These are phyloP conservation scores for Carnegiea gigantea DNA, from an alignment of 179 eudicot genomes.

Conservation along the genomic window DNA sequence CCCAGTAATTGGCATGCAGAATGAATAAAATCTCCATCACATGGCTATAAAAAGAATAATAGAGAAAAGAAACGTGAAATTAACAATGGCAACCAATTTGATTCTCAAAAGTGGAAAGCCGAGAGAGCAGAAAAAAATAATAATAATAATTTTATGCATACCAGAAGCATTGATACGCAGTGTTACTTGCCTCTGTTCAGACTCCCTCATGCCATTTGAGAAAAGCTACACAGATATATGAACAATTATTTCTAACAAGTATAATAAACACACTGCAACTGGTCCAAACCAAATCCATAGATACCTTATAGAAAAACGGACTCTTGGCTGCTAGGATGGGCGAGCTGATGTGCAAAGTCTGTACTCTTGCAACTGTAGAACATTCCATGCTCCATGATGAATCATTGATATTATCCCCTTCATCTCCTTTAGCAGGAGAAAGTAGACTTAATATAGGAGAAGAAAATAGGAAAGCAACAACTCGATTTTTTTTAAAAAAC, in stretches of 20 bases:
- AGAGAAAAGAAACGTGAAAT: not conserved
- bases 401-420: slow-evolving; percentile 68
- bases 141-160: slow-evolving; percentile 24
- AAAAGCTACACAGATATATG: slow-evolving; percentile 54
- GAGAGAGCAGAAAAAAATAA: slow-evolving; percentile 3
- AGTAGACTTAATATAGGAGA: not conserved
- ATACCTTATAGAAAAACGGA: slow-evolving; percentile 93
- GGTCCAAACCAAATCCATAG: not conserved
- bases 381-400: slow-evolving; percentile 81
- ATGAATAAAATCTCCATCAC: not conserved
- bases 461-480: not conserved
- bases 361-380: slow-evolving; percentile 61
- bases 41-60: not conserved
- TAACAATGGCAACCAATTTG: not conserved
- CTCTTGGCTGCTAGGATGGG: slow-evolving; percentile 98
- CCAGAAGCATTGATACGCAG: slow-evolving; percentile 80
- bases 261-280: not conserved
- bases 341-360: slow-evolving; percentile 87
- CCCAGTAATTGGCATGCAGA: not conserved
- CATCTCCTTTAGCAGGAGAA: slow-evolving; percentile 59
- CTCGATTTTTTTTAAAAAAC: not conserved
- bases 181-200: slow-evolving; percentile 90
- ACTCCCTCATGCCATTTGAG: slow-evolving; percentile 93
- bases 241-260: not conserved
- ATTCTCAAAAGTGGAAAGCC: slow-evolving; percentile 8